A percentile compares a stretch with the other conserved stretches of the same genome.
These are phyloP conservation scores for Exobasidium rhododendri DNA, from an alignment of 1,284 basidiomycete genomes.

Conservation along the genomic window DNA sequence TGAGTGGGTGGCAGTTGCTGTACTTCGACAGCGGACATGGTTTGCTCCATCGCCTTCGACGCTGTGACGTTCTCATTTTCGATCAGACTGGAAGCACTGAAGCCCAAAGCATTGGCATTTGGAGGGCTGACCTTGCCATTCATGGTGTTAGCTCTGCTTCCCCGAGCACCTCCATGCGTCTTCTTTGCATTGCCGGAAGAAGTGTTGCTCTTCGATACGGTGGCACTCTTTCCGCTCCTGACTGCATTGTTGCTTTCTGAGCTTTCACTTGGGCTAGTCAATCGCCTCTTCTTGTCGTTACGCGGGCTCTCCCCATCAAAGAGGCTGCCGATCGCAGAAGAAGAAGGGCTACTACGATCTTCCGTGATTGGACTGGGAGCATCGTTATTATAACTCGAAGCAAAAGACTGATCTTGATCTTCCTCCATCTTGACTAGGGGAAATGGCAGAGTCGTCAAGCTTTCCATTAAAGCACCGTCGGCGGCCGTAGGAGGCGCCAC, in stretches of 20 bases:
- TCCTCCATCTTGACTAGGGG: background rate
- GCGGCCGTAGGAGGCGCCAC: background rate
- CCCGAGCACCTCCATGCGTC: background rate
- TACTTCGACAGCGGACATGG: background rate
- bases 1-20: background rate
- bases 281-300: slow-evolving; percentile 10
- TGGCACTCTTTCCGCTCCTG: background rate
- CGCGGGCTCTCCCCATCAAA: background rate
- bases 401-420: background rate
- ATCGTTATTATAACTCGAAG: background rate
- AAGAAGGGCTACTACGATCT: slow-evolving; percentile 1
- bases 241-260: background rate
- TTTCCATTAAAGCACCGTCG: background rate
- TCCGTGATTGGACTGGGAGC: slow-evolving; percentile 10
- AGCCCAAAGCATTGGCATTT: background rate
- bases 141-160: background rate
- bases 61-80: background rate
- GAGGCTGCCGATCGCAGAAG: background rate
- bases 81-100: background rate
- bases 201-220: background rate
- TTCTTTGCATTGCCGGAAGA: slow-evolving; percentile 4
- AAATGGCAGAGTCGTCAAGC: background rate
- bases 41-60: too few species aligned
- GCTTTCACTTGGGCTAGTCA: slow-evolving; percentile 6
- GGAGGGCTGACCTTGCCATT: background rate